Base-by-base conservation (phyloP, 768 basidiomycete genomes). In the Russula compacta region DNA sequence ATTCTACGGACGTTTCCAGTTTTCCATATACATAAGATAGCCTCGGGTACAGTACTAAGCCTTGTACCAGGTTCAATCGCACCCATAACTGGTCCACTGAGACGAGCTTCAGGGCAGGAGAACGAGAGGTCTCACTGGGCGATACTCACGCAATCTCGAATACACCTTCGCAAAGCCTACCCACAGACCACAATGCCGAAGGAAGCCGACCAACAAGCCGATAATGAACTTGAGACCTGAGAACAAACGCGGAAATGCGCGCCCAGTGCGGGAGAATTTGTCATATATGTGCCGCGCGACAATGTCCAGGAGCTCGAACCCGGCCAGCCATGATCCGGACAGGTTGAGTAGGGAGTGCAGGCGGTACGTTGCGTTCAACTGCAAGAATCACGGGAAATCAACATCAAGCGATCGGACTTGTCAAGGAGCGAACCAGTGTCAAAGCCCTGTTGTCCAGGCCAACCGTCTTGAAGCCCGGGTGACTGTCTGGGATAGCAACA, bases 1-100 rank as follows among this genome's bases (percentile, higher is more conserved):
- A 64, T 63, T 62, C 60, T 48, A 60, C 44, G n/a, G 63, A 64
- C 39, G 63, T 64, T 57, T 64, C 63, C 51, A 64, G 19, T 39
- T 61, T 62, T 39, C 63, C 60, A 44, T 64, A 64, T 17, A 64
- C 60, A 56, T 63, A 64, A 8, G 63, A 63, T 24, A 64, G 3
- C 44, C 63, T 63, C 3, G 60, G 63, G 33, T 63, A 64, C 36
- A 32, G 14, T 1, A 57, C 49, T 39, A 62, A 61, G 47, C 51
- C 60, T 48, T 58, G 63, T 17, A 64, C 33, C 15, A 64, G 39
- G 36, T 44, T 46, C 8, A 46, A 40, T 44, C 63, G 63, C 46
- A 35, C 40, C 60, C 55, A 64, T 56, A 62, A 53, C 53, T 64
- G 63, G 55, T 64, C 60, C 4, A 63, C 63, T 64, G 40, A 11